Percentiles rank a stretch among this genome's conserved stretches.
Evolutionary conservation across 192 early-diverging fungal species (phyloP).

Genomic region (Coemansia sp.): DNA sequence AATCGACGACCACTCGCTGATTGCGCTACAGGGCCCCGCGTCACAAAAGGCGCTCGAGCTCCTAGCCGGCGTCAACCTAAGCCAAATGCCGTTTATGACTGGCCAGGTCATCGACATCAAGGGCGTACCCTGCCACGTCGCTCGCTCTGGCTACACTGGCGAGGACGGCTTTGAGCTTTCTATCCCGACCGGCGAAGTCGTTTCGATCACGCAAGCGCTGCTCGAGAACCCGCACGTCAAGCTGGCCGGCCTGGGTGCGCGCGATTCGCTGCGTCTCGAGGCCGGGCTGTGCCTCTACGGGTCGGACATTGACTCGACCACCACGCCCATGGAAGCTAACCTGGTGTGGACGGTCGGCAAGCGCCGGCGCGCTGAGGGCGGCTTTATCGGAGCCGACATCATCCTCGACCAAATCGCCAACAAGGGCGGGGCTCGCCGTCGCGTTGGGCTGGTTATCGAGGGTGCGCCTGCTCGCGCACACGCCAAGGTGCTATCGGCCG

Average conservation of each 20-base stretch:
- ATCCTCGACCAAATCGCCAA: conserved; percentile 85
- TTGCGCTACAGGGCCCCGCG: conserved; percentile 94
- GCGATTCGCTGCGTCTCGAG: conserved; percentile 94
- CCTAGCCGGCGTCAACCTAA: conserved; percentile 61
- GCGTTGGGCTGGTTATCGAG: conserved; percentile 89
- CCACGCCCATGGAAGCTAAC: conserved; percentile 91
- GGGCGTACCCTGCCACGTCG: conserved; percentile 83
- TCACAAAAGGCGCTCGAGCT: conserved; percentile 71
- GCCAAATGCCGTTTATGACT: conserved; percentile 90
- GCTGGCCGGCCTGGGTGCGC: conserved; percentile 93
- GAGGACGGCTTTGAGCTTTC: conserved; percentile 99
- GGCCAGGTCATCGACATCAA: conserved; percentile 70
- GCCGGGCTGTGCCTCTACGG: conserved; percentile 98
- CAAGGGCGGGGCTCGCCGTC: conserved; percentile 74
- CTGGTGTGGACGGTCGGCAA: conserved; percentile 97
- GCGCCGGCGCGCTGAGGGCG: conserved; percentile 83
- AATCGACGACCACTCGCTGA: conserved; percentile 83
- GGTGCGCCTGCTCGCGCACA: conserved; percentile 91
- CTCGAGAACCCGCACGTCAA: conserved; percentile 76
- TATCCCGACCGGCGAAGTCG: conserved; percentile 74
- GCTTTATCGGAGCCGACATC: conserved; percentile 87
- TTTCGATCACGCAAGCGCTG: conserved; percentile 68
- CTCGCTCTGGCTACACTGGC: conserved; percentile 98
- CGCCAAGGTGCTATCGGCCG: conserved; percentile 67
- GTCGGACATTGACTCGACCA: conserved; percentile 91